Percentiles rank a stretch among this genome's conserved stretches.
phyloP scores from a whole-genome alignment of 768 basidiomycete genomes.

The Suillus subaureus region DNA sequence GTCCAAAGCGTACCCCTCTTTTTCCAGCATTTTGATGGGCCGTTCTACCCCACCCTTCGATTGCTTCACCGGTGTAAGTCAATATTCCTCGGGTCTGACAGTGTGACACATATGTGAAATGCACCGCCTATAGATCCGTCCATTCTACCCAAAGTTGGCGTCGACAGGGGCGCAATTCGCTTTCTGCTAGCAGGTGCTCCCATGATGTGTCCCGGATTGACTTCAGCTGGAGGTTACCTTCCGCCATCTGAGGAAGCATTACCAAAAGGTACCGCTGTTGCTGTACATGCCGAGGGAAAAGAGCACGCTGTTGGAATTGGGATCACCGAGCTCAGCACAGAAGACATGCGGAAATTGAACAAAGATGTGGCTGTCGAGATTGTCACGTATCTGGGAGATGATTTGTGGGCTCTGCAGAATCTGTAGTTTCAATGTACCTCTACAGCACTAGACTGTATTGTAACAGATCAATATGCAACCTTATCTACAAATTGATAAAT shows the following conservation, averaged over 20 bases:
- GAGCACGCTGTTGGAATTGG: conserved; percentile 90
- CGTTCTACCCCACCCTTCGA: conserved; percentile 85
- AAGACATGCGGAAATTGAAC: conserved; percentile 88
- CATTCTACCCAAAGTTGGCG: conserved; percentile 82
- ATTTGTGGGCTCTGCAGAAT: conserved; percentile 74
- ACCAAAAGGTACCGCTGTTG: conserved; percentile 77
- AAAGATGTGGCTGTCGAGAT: conserved; percentile 92
- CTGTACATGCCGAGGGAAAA: conserved; percentile 94
- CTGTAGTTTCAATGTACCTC: conserved; percentile 42
- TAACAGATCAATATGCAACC: not conserved
- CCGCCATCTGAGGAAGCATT: conserved; percentile 73
- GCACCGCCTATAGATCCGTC: conserved; percentile 69
- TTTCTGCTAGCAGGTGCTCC: conserved; percentile 92
- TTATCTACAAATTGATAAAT: not conserved
- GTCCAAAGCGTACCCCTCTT: conserved; percentile 86
- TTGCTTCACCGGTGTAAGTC: conserved; percentile 88
- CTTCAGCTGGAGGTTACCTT: conserved; percentile 87
- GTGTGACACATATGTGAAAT: not conserved
- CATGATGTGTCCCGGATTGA: conserved; percentile 98
- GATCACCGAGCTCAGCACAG: conserved; percentile 76
- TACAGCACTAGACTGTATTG: not conserved
- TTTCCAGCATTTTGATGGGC: conserved; percentile 97
- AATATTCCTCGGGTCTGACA: not conserved
- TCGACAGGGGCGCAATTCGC: conserved; percentile 97
- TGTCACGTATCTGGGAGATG: conserved; percentile 84